phyloP scores from a whole-genome alignment of 371 early-diverging fungal genomes.

The Phascolomyces articulosus region DNA sequence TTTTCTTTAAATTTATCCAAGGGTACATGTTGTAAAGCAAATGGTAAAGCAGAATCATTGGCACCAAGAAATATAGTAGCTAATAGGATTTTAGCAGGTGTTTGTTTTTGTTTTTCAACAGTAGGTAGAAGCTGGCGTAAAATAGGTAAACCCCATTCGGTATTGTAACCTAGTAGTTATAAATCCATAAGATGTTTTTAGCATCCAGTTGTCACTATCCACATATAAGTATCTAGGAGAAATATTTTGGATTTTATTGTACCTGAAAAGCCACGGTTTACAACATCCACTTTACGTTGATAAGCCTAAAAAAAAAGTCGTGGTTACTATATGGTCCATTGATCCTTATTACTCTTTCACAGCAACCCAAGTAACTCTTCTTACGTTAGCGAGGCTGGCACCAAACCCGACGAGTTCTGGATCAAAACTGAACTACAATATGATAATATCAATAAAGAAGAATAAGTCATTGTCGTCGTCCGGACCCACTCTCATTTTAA shows the following conservation, averaged over 20 bases:
- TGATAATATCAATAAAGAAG: background rate
- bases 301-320: conserved; percentile 47
- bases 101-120: conserved; percentile 28
- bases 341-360: background rate
- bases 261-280: conserved; percentile 83
- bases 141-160: conserved; percentile 68
- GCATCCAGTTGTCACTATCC: too few relatives aligned
- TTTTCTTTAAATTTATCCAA: conserved; percentile 64
- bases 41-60: conserved; percentile 76
- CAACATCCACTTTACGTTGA: conserved; percentile 73
- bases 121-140: conserved; percentile 61
- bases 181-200: too few relatives aligned
- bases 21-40: conserved; percentile 66
- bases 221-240: too few relatives aligned
- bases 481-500: too few relatives aligned
- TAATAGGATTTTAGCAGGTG: conserved; percentile 49
- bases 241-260: too few relatives aligned
- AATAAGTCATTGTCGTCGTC: background rate
- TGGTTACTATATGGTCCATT: too few relatives aligned
- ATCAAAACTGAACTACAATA: conserved; percentile 63
- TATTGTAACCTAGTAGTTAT: conserved; percentile 79
- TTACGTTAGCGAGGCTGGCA: conserved; percentile 63
- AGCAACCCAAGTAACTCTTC: background rate
- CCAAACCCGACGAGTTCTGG: conserved; percentile 68
- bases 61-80: conserved; percentile 83